A percentile compares a stretch with the other conserved stretches of the same genome.
These are phyloP conservation scores for Fonsecaea erecta DNA, from an alignment of 2,329 filamentous ascomycete species.

Conservation along the genomic window DNA sequence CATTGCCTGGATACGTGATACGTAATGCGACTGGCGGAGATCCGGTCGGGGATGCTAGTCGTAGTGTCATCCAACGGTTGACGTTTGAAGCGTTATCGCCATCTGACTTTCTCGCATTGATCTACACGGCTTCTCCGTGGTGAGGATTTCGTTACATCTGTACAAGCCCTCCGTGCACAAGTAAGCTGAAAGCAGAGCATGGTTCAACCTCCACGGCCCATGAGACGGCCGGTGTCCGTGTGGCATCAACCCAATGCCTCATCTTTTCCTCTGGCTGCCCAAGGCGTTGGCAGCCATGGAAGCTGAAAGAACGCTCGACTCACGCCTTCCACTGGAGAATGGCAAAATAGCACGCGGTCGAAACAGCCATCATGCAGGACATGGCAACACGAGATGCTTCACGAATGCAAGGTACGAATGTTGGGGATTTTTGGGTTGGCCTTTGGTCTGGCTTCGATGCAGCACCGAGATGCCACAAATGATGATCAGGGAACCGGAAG, in stretches of 20 bases:
- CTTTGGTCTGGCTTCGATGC: neutral
- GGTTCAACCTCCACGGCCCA: neutral
- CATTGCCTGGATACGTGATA: neutral
- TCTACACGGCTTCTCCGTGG: neutral
- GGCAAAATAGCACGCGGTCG: neutral
- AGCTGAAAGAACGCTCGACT: neutral
- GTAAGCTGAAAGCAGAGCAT: neutral
- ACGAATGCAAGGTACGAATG: neutral
- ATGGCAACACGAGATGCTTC: neutral
- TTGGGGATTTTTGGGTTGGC: neutral
- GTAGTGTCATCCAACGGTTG: neutral
- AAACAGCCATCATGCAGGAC: neutral
- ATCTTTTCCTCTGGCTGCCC: neutral
- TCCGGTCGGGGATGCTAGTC: neutral
- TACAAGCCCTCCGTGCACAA: neutral
- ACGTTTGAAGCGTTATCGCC: neutral
- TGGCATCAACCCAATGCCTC: neutral
- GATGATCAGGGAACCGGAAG: neutral
- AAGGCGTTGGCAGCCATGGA: neutral
- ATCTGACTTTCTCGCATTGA: neutral
- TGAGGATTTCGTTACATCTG: neutral
- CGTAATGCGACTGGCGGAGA: constrained; percentile 5
- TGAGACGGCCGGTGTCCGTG: neutral
- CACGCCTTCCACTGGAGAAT: no score
- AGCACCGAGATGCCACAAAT: neutral